Base-by-base conservation (phyloP, 371 early-diverging fungal genomes). In the Batkoa obscura region DNA sequence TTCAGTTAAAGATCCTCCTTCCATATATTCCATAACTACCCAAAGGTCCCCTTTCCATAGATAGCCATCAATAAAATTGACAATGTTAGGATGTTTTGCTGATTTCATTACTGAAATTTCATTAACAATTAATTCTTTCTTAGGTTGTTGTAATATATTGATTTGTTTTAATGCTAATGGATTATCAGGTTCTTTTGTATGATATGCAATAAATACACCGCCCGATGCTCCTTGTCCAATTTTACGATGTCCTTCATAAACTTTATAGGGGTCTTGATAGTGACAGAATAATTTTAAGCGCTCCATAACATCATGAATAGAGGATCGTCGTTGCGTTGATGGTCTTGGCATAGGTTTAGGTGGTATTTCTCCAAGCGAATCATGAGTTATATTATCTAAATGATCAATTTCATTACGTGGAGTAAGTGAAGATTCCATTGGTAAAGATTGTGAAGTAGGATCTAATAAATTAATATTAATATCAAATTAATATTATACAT, bases 111-210 rank as follows among this genome's bases (percentile, higher is more conserved):
- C 72, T 47, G 73, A 71, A 37, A 86, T 64, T 61, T 86, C 86
- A 38, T 82, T 80, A 34, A 90, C 86, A 60, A 90, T 89, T 58
- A 90, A 68, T 42, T 89, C 91, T 66, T 89, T 88, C 62, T 84
- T 84, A 42, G 82, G 81, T 71, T 90, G 90, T 59, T 83, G 75
- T 50, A 81, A 81, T 50, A 90, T 62, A 64, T 88, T 83, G 86
- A 90, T 90, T 61, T 90, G 90, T 64, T 88, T 89, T 63, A 87
- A 83, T 0, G 89, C 88, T 0, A 88, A 88, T 3, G 75, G 68
- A 50, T 69, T 68, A 15, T 74, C 68, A 30, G 75, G 69, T 13
- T 69, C 72, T 2, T 75, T 69, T n/a, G 75, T 76, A 61, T 79
- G 73, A 3, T 38, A 15, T 2, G 90, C 90, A 0, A 80, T 84